Conservation (phyloP, 148 eudicot species). For the Fallopia convolvulus region DNA sequence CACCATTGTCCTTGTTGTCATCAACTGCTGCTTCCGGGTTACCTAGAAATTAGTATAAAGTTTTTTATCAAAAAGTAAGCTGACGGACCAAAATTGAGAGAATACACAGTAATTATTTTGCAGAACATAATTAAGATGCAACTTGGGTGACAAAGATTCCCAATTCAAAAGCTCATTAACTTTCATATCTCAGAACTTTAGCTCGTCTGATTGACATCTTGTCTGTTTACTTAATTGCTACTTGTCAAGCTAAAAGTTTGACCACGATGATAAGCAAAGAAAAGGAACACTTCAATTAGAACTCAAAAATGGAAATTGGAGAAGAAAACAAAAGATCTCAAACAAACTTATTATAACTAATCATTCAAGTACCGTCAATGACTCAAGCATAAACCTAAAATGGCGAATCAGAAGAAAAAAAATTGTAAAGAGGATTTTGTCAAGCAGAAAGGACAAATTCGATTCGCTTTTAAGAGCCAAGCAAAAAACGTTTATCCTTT, state of each 20-base stretch:
- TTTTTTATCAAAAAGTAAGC: not conserved
- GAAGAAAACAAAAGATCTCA: not conserved
- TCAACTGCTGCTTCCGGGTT: conserved; percentile 30
- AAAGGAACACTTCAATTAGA: not conserved
- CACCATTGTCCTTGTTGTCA: conserved; percentile 16
- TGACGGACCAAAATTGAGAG: not conserved
- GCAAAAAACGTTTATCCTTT: not conserved
- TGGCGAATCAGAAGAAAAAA: not conserved
- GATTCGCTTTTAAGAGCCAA: not conserved
- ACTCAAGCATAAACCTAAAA: not conserved
- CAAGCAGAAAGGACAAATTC: not conserved
- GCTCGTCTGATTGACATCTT: not conserved
- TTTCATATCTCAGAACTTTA: not conserved
- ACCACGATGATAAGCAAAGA: not conserved
- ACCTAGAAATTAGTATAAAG: conserved; percentile 23
- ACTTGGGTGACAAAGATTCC: not conserved
- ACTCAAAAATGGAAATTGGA: not conserved
- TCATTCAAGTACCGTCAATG: not conserved
- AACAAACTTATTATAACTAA: not conserved
- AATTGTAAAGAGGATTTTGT: not conserved
- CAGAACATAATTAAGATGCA: not conserved
- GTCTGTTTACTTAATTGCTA: not conserved
- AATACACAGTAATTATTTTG: not conserved
- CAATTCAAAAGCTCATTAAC: conserved; percentile 4
- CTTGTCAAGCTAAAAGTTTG: not conserved